phyloP scores from a whole-genome alignment of 441 rosid genomes.

The Jatropha multifida region DNA sequence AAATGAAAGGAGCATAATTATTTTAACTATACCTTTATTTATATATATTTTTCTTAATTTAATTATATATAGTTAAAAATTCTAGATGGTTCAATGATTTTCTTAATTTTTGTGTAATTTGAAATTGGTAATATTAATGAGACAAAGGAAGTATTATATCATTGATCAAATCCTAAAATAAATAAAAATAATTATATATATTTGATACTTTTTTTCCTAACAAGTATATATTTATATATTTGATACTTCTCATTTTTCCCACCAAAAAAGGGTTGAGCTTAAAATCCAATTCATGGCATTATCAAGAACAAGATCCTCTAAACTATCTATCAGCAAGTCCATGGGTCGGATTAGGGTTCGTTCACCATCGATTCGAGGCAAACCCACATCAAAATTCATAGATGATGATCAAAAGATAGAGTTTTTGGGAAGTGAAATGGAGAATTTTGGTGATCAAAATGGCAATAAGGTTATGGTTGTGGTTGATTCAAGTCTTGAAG shows the following conservation, averaged over 20 bases:
- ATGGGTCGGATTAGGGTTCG: conserved; percentile 46
- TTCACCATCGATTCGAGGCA: conserved; percentile 49
- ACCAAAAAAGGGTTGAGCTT: background rate
- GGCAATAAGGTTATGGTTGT: conserved; percentile 84
- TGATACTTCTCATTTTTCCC: background rate
- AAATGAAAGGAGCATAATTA: too few relatives aligned
- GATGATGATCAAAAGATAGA: conserved; percentile 46
- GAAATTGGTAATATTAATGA: too few relatives aligned
- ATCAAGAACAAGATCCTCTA: conserved; percentile 43
- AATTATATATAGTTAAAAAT: too few relatives aligned
- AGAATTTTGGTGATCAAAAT: conserved; percentile 12
- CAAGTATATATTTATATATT: background rate
- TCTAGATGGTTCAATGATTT: too few relatives aligned
- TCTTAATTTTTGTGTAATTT: too few relatives aligned
- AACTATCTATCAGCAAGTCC: conserved; percentile 44
- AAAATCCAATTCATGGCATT: conserved; percentile 23
- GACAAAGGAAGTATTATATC: too few relatives aligned
- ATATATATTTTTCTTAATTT: too few relatives aligned
- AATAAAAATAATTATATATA: too few relatives aligned
- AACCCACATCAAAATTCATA: conserved; percentile 29
- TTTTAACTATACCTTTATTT: too few relatives aligned
- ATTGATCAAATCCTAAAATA: too few relatives aligned
- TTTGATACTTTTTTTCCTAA: too few relatives aligned
- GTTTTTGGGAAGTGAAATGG: conserved; percentile 37
- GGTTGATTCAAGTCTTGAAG: conserved; percentile 70